phyloP scores from a whole-genome alignment of 2,329 filamentous ascomycete genomes.

The Zalaria sp. region DNA sequence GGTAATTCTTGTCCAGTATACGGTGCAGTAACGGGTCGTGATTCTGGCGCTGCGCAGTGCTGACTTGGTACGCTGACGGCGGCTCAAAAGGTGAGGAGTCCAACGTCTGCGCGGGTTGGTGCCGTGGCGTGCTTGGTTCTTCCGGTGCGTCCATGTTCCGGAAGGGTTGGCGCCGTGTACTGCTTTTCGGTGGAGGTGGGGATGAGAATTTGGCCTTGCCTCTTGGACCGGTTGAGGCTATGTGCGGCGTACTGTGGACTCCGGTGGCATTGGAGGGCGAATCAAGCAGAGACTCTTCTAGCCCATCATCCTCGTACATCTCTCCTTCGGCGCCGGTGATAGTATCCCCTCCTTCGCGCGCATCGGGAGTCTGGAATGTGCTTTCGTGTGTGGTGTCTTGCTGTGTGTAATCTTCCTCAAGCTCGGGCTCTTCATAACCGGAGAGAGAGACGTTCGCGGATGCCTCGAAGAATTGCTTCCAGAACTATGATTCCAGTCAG shows the following conservation, averaged over 20 bases:
- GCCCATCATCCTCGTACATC: constrained; percentile 22
- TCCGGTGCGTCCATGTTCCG: constrained; percentile 12
- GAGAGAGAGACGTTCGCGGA: constrained; percentile 94
- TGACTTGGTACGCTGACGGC: constrained; percentile 27
- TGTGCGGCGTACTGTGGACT: constrained; percentile 46
- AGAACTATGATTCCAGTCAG: constrained; percentile 49
- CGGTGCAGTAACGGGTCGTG: constrained; percentile 76
- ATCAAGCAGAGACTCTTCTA: constrained; percentile 50
- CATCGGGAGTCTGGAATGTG: constrained; percentile 6
- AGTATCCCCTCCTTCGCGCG: constrained; percentile 12
- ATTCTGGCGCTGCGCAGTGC: constrained; percentile 22
- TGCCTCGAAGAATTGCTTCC: constrained; percentile 99
- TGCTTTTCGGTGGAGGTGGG: constrained; percentile 19
- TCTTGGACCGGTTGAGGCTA: constrained; percentile 13
- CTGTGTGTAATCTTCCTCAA: constrained; percentile 41
- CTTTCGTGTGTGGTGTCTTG: constrained; percentile 10
- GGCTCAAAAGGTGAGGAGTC: constrained; percentile 38
- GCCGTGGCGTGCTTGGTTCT: constrained; percentile 6
- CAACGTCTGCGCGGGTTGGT: not conserved
- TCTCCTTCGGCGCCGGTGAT: constrained; percentile 21
- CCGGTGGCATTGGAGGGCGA: constrained; percentile 35
- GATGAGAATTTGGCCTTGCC: constrained; percentile 7
- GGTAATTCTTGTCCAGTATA: constrained; percentile 90
- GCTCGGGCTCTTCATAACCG: constrained; percentile 72
- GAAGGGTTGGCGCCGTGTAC: constrained; percentile 4